phyloP scores from a whole-genome alignment of 176 grass and related monocot species.

The Bolboschoenus planiculmis region DNA sequence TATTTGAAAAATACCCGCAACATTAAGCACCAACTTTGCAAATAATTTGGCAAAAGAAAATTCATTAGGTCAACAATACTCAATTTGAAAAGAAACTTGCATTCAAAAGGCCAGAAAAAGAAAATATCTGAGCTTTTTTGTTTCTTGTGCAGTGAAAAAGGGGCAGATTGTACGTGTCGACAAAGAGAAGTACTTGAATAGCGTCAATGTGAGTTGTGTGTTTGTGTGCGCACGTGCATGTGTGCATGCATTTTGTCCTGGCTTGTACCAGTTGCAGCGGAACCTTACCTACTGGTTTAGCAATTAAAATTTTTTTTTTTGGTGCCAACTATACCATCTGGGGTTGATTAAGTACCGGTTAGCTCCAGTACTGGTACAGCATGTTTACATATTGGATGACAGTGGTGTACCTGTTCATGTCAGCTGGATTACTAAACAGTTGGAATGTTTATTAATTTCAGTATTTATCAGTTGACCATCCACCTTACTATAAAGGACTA shows the following conservation, averaged over 20 bases:
- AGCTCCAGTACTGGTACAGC: neutral
- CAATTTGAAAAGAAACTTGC: neutral
- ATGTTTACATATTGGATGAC: neutral
- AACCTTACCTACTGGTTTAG: neutral
- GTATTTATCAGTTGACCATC: constrained; percentile 86
- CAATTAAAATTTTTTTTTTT: neutral
- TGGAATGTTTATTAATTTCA: constrained; percentile 25
- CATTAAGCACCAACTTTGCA: neutral
- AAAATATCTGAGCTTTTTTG: neutral
- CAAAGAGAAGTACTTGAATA: constrained; percentile 84
- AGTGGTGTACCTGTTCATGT: neutral
- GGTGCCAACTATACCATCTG: neutral
- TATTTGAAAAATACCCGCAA: neutral
- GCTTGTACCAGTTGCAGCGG: neutral
- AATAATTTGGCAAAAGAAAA: neutral
- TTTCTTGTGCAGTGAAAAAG: constrained; percentile 69
- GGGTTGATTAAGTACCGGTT: neutral
- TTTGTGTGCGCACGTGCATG: neutral
- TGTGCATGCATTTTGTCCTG: neutral
- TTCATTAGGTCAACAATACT: neutral
- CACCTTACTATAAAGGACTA: constrained; percentile 69
- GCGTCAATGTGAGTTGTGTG: constrained; percentile 51
- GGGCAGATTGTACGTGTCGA: constrained; percentile 92
- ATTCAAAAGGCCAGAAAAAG: neutral
- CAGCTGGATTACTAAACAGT: neutral